Percentiles rank a stretch among this genome's conserved stretches.
phyloP scores from a whole-genome alignment of 345 rosid species.

The Eucalyptus caleyi region DNA sequence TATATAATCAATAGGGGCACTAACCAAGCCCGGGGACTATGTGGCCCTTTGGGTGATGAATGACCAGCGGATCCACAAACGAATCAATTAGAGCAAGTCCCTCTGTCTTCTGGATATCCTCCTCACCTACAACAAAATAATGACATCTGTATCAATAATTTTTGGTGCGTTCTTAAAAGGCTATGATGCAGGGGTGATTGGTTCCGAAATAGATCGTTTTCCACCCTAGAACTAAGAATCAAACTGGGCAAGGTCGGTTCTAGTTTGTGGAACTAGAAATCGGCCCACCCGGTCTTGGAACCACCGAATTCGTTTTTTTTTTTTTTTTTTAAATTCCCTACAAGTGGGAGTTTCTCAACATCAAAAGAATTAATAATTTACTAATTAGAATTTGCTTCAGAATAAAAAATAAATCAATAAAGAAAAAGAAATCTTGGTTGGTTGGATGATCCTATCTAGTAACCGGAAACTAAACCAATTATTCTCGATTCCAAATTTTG shows the following conservation, averaged over 20 bases:
- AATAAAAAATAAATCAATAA: no score
- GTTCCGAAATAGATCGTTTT: no score
- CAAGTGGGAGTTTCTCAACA: no score
- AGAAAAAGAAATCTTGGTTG: background rate
- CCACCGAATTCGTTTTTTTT: accelerated
- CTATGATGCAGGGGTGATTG: background rate
- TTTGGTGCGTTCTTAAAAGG: background rate
- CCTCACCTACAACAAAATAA: background rate
- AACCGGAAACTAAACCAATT: accelerated
- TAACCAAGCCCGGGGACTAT: background rate
- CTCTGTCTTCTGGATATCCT: slow-evolving; percentile 1
- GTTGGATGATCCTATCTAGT: accelerated
- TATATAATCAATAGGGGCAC: background rate
- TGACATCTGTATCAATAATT: background rate
- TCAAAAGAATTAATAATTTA: no score
- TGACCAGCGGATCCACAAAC: slow-evolving; percentile 13
- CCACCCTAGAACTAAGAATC: no score
- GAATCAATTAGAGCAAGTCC: background rate
- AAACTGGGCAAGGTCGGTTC: accelerated
- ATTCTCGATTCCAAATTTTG: accelerated
- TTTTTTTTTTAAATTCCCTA: no score
- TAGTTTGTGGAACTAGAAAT: no score
- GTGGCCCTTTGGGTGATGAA: slow-evolving; percentile 9
- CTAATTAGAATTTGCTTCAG: no score
- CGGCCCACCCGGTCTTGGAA: no score